These are phyloP conservation scores for Lasiodiplodia sp. DNA, from an alignment of 2,329 filamentous ascomycete species.

Conservation along the genomic window DNA sequence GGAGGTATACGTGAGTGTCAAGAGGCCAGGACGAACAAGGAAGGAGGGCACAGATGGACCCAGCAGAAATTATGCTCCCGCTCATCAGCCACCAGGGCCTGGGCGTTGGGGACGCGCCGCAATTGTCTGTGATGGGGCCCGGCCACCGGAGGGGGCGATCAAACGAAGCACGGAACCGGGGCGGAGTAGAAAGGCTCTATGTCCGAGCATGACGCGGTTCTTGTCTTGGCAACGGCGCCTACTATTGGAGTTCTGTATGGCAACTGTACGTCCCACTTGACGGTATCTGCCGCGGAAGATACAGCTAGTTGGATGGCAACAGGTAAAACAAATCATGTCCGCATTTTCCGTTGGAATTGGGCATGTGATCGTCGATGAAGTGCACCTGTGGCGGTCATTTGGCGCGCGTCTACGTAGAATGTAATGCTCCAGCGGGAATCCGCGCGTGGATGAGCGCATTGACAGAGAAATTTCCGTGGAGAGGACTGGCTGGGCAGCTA, in stretches of 20 bases:
- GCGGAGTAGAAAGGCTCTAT: not conserved
- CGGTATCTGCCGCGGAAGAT: not conserved
- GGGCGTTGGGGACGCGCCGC: constrained; percentile 6
- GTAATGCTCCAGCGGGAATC: constrained; percentile 12
- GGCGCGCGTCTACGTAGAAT: constrained; percentile 5
- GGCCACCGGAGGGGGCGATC: constrained; percentile 12
- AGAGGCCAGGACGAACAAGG: not conserved
- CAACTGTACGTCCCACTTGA: not conserved
- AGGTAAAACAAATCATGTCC: not conserved
- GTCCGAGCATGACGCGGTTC: constrained; percentile 17
- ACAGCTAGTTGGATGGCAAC: not conserved
- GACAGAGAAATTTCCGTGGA: constrained; percentile 14
- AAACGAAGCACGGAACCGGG: constrained; percentile 15
- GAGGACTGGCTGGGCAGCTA: constrained; percentile 4
- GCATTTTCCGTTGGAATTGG: not conserved
- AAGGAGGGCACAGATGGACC: not conserved
- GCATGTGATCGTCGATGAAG: constrained; percentile 2
- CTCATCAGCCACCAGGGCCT: constrained; percentile 1
- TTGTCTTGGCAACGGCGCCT: constrained; percentile 2
- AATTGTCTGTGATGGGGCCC: not conserved
- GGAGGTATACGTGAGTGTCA: not conserved
- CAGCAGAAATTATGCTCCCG: constrained; percentile 4
- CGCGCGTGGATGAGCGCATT: constrained; percentile 13
- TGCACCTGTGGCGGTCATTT: not conserved
- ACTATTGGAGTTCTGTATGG: not conserved